Base-by-base conservation (phyloP, 768 basidiomycete genomes). In the Suillus variegatus region DNA sequence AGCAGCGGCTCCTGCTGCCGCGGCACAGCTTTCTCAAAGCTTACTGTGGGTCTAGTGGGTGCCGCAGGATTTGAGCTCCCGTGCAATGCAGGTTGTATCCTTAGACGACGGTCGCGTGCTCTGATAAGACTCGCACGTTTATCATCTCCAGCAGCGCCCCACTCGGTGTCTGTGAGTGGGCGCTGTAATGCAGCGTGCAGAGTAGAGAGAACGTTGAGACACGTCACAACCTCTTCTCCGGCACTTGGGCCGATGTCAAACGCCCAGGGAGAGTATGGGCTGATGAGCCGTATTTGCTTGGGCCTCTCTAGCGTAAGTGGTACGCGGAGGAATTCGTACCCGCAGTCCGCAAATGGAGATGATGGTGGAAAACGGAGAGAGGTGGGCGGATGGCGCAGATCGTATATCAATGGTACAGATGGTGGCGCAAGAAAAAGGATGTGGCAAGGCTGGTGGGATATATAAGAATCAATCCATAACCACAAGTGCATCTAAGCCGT, bases 201-300 rank as follows among this genome's bases (percentile, higher is more conserved):
- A 1, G n/a, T 36, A 18, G 40, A 2, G 47, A 66, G 56, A 16
- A 66, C 35, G 16, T 65, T 47, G 4, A 66, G 38, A 22, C 65
- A 66, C 3, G 56, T 66, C 28, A 66, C 43, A 32, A 14, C 14
- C 14, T 35, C 38, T n/a, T 22, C 28, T 12, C 13, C 18, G 12
- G 38, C 12, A 12, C 32, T 43, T 28, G 36, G 28, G 46, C 32
- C 25, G 10, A 65, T 25, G 16, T 66, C 40, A 43, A 66, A 66
- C 5, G 56, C 44, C 65, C 65, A 66, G 1, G 65, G 65, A 32
- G 65, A 66, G 3, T 65, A 40, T 13, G 13, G 35, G 56, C 64
- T 65, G 16, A 65, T 65, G 9, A 66, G 12, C 4, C 64, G 46
- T 36, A 66, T 60, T 14, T 44, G 47, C 6, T n/a, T 54, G 2